phyloP scores from a whole-genome alignment of 1,284 basidiomycete genomes.

The Exobasidium rhododendri region DNA sequence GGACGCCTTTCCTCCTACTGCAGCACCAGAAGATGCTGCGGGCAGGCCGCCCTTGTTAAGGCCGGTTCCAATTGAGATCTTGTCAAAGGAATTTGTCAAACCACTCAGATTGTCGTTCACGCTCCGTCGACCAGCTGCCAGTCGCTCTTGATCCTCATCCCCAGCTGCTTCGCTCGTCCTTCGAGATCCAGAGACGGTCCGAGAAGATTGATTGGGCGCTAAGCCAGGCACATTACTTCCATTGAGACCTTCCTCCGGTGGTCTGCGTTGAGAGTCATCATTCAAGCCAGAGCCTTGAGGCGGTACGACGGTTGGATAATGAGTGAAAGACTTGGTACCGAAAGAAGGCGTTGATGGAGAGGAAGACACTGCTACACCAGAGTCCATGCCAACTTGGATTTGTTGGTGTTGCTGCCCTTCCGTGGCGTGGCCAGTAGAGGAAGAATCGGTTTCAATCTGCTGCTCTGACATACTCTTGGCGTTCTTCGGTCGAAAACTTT shows the following conservation, averaged over 20 bases:
- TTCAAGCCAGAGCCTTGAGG: background rate
- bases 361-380: background rate
- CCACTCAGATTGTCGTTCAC: constrained; percentile 11
- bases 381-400: background rate
- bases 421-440: background rate
- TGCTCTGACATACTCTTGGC: background rate
- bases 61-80: constrained; percentile 10
- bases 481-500: background rate
- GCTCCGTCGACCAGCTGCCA: constrained; percentile 9
- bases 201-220: constrained; percentile 12
- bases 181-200: constrained; percentile 33
- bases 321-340: background rate
- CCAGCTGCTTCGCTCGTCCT: constrained; percentile 12
- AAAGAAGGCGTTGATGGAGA: background rate
- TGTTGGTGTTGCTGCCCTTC: background rate
- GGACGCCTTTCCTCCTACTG: background rate
- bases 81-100: constrained; percentile 19
- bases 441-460: background rate
- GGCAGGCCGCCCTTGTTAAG: constrained; percentile 7
- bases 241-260: constrained; percentile 23
- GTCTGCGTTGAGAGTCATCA: constrained; percentile 11
- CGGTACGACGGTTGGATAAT: background rate
- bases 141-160: background rate
- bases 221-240: constrained; percentile 27
- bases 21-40: constrained; percentile 17